Percentiles rank a stretch among this genome's conserved stretches.
Evolutionary conservation across 805 yeast species (phyloP).

Genomic region (Wickerhamomyces sydowiorum): DNA sequence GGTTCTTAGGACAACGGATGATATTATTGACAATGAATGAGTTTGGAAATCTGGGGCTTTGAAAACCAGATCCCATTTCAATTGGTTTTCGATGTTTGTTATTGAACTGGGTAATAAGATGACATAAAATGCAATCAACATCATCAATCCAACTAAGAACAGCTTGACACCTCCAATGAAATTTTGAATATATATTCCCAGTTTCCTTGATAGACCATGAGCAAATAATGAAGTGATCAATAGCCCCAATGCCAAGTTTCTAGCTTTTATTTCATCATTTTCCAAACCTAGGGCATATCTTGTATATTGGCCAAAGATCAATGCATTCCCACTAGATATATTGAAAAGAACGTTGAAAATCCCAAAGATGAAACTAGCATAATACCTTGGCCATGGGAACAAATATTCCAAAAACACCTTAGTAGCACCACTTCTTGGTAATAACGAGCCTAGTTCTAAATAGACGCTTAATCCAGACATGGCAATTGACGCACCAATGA

Average conservation of each 20-base stretch:
- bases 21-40: constrained; percentile 37
- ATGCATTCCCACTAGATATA: constrained; percentile 44
- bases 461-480: constrained; percentile 60
- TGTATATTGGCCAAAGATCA: constrained; percentile 55
- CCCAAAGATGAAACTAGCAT: constrained; percentile 43
- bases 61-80: constrained; percentile 28
- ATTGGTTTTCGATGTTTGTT: constrained; percentile 41
- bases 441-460: constrained; percentile 59
- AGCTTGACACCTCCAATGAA: constrained; percentile 55
- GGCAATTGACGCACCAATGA: constrained; percentile 51
- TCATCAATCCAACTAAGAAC: constrained; percentile 42
- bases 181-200: constrained; percentile 56
- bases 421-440: constrained; percentile 69
- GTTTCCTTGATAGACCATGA: constrained; percentile 52
- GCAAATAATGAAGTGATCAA: constrained; percentile 32
- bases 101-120: constrained; percentile 38
- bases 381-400: constrained; percentile 50
- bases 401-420: constrained; percentile 63
- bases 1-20: constrained; percentile 50
- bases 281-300: constrained; percentile 36
- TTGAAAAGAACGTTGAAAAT: constrained; percentile 48
- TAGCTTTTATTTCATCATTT: constrained; percentile 27
- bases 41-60: constrained; percentile 20
- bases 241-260: constrained; percentile 36
- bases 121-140: constrained; percentile 50